A percentile compares a stretch with the other conserved stretches of the same genome.
Conservation (phyloP, 1,139 yeast species). For the Hansenula anomala region DNA sequence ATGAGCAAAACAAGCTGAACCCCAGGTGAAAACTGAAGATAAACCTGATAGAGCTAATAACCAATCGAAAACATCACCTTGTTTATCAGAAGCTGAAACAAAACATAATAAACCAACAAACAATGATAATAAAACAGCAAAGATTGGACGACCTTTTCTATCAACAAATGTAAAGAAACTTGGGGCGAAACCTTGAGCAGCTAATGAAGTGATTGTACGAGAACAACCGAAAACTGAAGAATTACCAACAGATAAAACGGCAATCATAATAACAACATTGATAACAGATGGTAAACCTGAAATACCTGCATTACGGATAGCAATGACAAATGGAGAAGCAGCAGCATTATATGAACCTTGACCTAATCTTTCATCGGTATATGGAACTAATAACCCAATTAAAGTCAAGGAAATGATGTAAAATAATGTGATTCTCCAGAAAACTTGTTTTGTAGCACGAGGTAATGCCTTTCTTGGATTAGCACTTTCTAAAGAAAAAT, state of each 20-base stretch:
- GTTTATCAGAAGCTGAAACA: conserved; percentile 48
- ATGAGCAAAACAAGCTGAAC: conserved; percentile 49
- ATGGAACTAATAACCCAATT: conserved; percentile 41
- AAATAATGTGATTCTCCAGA: conserved; percentile 62
- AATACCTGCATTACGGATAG: conserved; percentile 45
- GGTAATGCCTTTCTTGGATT: conserved; percentile 72
- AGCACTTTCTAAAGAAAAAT: too few species aligned
- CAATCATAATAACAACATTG: conserved; percentile 44
- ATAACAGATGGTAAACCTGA: conserved; percentile 46
- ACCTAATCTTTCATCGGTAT: conserved; percentile 28
- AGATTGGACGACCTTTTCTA: conserved; percentile 54
- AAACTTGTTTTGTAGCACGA: conserved; percentile 64
- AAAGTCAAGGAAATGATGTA: conserved; percentile 41
- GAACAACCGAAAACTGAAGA: conserved; percentile 54
- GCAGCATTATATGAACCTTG: conserved; percentile 41
- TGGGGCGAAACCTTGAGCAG: conserved; percentile 57
- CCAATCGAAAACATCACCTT: conserved; percentile 54
- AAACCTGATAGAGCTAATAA: conserved; percentile 56
- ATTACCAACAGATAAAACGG: conserved; percentile 46
- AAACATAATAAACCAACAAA: conserved; percentile 49
- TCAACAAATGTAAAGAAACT: conserved; percentile 51
- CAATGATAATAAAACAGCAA: conserved; percentile 43
- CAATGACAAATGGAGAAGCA: conserved; percentile 56
- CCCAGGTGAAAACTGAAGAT: conserved; percentile 58
- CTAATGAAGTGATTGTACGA: conserved; percentile 53